phyloP scores from a whole-genome alignment of 2,329 filamentous ascomycete species.

The Fusarium torreyae region DNA sequence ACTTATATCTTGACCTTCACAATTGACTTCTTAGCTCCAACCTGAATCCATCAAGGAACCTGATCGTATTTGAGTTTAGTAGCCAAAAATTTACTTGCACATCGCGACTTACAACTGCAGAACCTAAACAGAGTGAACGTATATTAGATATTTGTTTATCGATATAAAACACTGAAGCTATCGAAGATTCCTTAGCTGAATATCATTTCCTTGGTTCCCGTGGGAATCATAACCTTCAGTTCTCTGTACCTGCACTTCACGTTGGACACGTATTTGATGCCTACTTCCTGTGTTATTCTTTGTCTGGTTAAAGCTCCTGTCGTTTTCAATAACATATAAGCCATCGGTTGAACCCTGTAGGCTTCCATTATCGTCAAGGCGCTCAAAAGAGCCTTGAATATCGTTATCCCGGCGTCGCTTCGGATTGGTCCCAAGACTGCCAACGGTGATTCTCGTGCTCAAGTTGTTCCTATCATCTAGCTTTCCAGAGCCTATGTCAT shows the following conservation, averaged over 20 bases:
- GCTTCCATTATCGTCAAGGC: constrained; percentile 17
- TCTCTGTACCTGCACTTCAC: not conserved
- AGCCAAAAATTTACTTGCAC: too few relatives aligned
- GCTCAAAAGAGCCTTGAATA: constrained; percentile 14
- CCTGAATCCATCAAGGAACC: too few relatives aligned
- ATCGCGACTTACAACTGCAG: too few relatives aligned
- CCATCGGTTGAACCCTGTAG: constrained; percentile 12
- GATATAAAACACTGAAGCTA: too few relatives aligned
- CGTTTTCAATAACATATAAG: not conserved
- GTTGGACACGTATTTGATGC: not conserved
- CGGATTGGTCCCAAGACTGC: not conserved
- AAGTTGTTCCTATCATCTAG: not conserved
- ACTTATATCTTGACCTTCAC: too few relatives aligned
- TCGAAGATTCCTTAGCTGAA: not conserved
- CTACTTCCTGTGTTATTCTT: not conserved
- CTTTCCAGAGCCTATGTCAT: not conserved
- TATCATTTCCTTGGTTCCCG: not conserved
- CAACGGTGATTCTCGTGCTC: constrained; percentile 10
- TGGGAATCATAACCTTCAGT: not conserved
- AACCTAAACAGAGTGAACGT: too few relatives aligned
- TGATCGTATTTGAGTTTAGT: too few relatives aligned
- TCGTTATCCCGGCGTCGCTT: not conserved
- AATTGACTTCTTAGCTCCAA: too few relatives aligned
- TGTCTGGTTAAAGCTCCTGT: too few relatives aligned
- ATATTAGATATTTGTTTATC: too few relatives aligned